A percentile compares a stretch with the other conserved stretches of the same genome.
These are phyloP conservation scores for Chrysochromulina parva DNA, from an alignment of 78 protist genomes.

Conservation along the genomic window DNA sequence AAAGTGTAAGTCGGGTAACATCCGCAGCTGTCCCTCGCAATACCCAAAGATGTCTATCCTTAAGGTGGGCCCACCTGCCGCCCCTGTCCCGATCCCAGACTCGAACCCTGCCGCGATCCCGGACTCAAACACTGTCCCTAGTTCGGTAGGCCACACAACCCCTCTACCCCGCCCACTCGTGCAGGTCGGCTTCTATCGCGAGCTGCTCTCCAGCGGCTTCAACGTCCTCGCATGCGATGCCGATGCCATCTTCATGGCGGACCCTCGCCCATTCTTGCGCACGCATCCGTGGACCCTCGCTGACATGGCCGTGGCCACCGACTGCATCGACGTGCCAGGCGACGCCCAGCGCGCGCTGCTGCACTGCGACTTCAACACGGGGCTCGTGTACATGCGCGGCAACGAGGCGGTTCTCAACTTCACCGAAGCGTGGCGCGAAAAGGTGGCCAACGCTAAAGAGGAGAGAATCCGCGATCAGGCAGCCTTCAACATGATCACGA, in stretches of 20 bases:
- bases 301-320: conserved; percentile 15
- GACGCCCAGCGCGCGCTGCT: background rate
- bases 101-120: too few species aligned
- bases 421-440: background rate
- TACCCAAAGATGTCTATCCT: conserved; percentile 2
- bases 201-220: background rate
- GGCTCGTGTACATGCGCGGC: conserved; percentile 8
- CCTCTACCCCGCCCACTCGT: too few species aligned
- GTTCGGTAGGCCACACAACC: too few species aligned
- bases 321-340: conserved; percentile 8
- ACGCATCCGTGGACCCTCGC: background rate
- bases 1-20: background rate
- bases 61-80: background rate
- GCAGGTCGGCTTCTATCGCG: conserved; percentile 18
- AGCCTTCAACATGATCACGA: conserved; percentile 17
- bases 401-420: background rate
- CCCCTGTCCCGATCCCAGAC: too few species aligned
- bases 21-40: background rate
- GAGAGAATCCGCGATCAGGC: background rate
- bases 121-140: too few species aligned
- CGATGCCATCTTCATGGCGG: conserved; percentile 19
- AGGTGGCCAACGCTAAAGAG: conserved; percentile 10
- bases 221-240: conserved; percentile 21
- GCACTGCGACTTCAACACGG: conserved; percentile 33
- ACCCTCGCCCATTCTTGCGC: background rate